Evolutionary conservation across 495 filamentous ascomycete genomes (phyloP), one percentile per base, ranked within the genome.

Genomic region (Aspergillus hancockii): DNA sequence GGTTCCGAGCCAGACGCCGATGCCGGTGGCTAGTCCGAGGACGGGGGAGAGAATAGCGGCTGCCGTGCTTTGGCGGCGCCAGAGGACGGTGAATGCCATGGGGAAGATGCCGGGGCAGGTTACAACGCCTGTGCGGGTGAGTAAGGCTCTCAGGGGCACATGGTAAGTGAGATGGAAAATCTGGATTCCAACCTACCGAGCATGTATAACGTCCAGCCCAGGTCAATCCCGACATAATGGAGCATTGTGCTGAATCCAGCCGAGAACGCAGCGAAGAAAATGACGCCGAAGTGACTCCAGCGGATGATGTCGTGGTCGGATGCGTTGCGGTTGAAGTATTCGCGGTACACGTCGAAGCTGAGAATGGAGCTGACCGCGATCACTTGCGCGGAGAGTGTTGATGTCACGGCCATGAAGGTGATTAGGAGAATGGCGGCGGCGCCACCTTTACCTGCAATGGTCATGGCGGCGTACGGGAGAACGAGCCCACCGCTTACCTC

Each of bases 11-110:
- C 81, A 83, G 22, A 73, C 74, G 7, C 71, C 70, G 9, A 83
- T 49, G 8, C 78, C 77, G 0, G 78, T 76, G 0, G 68, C 68
- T 0, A 81, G 52, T 0, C 78, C 77, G 0, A 78, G 65, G 0
- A 81, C 55, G 0, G 81, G 79, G 7, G 74, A 71, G 3, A 80
- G 60, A 19, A 80, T 75, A 4, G 78, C 75, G 3, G 75, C 79
- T 0, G 69, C 61, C 49, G 64, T 73, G 54, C 68, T 78, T 63
- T 82, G 80, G 8, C 71, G 67, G 2, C 63, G 64, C 81, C 81
- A 83, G 41, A 81, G 71, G 53, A 83, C 68, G 12, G 79, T 79
- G 57, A 80, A 79, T 0, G 75, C 71, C 64, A 79, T 76, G 8
- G 81, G 80, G 55, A 83, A 76, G 56, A 83, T 74, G 1, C 72